Conservation (phyloP, 192 early-diverging fungal species). For the Pilobolus umbonatus region DNA sequence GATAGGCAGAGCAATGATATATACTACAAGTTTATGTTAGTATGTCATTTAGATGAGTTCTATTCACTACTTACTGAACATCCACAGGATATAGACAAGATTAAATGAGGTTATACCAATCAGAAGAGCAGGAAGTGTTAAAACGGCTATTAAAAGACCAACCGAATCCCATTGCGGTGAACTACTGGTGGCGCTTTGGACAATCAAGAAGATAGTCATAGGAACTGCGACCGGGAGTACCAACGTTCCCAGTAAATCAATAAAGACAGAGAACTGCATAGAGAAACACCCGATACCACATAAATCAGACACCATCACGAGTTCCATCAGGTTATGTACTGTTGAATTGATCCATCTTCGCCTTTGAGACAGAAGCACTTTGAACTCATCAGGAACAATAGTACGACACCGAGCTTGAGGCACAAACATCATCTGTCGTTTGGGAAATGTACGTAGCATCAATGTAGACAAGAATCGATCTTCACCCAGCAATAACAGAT, state of each 20-base stretch:
- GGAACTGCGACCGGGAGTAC: conserved; percentile 69
- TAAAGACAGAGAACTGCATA: conserved; percentile 75
- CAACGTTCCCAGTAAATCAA: conserved; percentile 69
- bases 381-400: conserved; percentile 74
- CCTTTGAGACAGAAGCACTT: conserved; percentile 83
- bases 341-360: conserved; percentile 95
- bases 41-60: not conserved
- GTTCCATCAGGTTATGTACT: conserved; percentile 82
- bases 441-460: conserved; percentile 80
- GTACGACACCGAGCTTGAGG: conserved; percentile 81
- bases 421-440: conserved; percentile 81
- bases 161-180: conserved; percentile 49
- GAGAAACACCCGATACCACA: conserved; percentile 87
- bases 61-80: conserved; percentile 51
- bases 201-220: conserved; percentile 76
- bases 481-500: conserved; percentile 78
- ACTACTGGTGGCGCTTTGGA: conserved; percentile 17
- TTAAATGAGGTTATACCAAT: conserved; percentile 83
- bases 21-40: conserved; percentile 54
- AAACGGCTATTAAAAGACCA: conserved; percentile 65
- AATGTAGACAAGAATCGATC: conserved; percentile 83
- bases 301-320: conserved; percentile 78
- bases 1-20: conserved; percentile 76
- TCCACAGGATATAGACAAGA: conserved; percentile 83
- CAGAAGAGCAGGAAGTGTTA: conserved; percentile 84